Conservation (phyloP, 345 rosid species). For the Passiflora organensis region DNA sequence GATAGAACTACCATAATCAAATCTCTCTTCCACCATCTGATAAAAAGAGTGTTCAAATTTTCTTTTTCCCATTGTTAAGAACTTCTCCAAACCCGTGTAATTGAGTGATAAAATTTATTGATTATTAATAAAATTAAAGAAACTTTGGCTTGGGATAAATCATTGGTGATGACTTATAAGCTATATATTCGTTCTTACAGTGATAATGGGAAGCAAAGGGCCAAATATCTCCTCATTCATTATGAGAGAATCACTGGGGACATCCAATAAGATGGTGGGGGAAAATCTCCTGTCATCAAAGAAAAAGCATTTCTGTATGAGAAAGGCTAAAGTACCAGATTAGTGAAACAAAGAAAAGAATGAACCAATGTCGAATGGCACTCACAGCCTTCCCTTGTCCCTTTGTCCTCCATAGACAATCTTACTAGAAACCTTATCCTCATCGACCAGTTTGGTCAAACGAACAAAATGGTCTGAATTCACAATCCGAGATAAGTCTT, state of each 20-base stretch:
- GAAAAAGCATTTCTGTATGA: slow-evolving; percentile 5
- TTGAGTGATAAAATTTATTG: too few relatives aligned
- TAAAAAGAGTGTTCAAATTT: too few relatives aligned
- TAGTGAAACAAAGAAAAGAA: not conserved
- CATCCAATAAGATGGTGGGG: slow-evolving; percentile 88
- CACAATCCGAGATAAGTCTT: slow-evolving; percentile 78
- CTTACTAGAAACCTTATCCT: slow-evolving; percentile 72
- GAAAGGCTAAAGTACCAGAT: not conserved
- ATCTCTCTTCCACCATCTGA: too few relatives aligned
- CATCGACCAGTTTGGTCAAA: slow-evolving; percentile 68
- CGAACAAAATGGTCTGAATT: slow-evolving; percentile 78
- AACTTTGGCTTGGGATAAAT: too few relatives aligned
- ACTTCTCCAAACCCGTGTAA: too few relatives aligned
- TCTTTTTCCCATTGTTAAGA: too few relatives aligned
- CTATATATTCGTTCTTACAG: slow-evolving; percentile 46
- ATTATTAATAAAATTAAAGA: too few relatives aligned
- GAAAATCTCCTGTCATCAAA: slow-evolving; percentile 53
- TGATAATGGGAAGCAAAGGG: slow-evolving; percentile 83
- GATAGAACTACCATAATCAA: slow-evolving; percentile 22
- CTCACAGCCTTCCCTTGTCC: slow-evolving; percentile 68
- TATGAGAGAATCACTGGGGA: slow-evolving; percentile 63
- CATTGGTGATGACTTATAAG: too few relatives aligned
- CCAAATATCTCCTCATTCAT: slow-evolving; percentile 97
- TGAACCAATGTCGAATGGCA: slow-evolving; percentile 6
- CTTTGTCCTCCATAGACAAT: slow-evolving; percentile 78